Conservation (phyloP, 805 yeast genomes). For the Barnettozyma vustinii region DNA sequence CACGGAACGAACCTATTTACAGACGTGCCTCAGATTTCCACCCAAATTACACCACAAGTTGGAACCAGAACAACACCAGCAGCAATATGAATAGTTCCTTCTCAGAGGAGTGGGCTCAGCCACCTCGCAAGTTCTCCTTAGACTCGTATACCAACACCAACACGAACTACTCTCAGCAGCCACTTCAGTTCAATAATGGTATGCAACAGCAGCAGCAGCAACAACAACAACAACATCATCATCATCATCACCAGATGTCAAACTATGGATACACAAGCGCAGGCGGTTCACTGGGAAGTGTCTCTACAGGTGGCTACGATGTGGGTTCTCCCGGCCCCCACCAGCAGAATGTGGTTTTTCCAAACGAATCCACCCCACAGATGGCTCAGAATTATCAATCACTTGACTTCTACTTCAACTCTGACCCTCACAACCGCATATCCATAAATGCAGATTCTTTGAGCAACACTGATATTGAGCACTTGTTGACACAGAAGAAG, state of each 20-base stretch:
- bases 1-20: background rate
- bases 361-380: constrained; percentile 15
- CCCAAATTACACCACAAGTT: constrained; percentile 8
- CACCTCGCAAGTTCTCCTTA: constrained; percentile 17
- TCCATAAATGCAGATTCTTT: constrained; percentile 14
- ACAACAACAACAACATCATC: constrained; percentile 2
- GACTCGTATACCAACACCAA: constrained; percentile 11
- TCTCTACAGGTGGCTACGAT: background rate
- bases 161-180: constrained; percentile 4
- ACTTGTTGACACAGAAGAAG: constrained; percentile 9
- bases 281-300: background rate
- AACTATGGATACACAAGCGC: constrained; percentile 1
- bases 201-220: constrained; percentile 2
- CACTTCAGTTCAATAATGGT: background rate
- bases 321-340: background rate
- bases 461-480: constrained; percentile 6
- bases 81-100: constrained; percentile 2
- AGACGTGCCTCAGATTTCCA: constrained; percentile 9
- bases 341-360: constrained; percentile 1
- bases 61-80: constrained; percentile 2
- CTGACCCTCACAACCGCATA: constrained; percentile 22
- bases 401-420: constrained; percentile 21
- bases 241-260: constrained; percentile 3
- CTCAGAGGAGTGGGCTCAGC: constrained; percentile 3
- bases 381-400: constrained; percentile 16